Evolutionary conservation across 768 basidiomycete genomes (phyloP).

Genomic region (Tylopilus sp.): DNA sequence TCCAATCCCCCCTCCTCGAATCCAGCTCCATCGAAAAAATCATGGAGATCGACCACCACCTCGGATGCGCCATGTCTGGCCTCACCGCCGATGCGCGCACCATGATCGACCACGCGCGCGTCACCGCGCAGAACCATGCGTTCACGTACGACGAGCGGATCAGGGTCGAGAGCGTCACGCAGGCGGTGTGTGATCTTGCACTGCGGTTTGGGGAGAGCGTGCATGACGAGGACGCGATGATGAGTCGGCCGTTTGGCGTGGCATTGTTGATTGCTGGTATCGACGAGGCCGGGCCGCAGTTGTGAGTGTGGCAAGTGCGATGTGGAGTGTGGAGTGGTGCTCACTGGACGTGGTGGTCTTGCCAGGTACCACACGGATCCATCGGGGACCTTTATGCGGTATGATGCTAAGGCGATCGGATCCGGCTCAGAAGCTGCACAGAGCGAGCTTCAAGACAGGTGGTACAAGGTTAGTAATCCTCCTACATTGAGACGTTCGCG

Average conservation of each 20-base stretch:
- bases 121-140: conserved; percentile 91
- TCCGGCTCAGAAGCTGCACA: conserved; percentile 98
- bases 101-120: conserved; percentile 99
- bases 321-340: neutral
- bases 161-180: conserved; percentile 96
- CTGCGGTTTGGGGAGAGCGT: conserved; percentile 98
- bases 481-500: neutral
- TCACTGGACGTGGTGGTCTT: conserved; percentile 1
- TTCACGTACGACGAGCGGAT: conserved; percentile 98
- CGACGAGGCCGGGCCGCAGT: conserved; percentile 92
- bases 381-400: conserved; percentile 94
- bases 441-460: conserved; percentile 94
- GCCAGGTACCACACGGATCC: conserved; percentile 95
- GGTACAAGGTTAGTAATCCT: conserved; percentile 74
- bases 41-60: conserved; percentile 97
- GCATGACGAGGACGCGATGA: conserved; percentile 97
- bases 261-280: conserved; percentile 96
- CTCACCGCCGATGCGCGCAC: conserved; percentile 97
- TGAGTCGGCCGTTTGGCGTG: conserved; percentile 99
- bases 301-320: conserved; percentile 52
- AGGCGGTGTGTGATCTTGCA: conserved; percentile 97
- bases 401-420: conserved; percentile 98
- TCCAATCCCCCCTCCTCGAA: conserved; percentile 94
- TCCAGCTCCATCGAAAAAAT: conserved; percentile 97
- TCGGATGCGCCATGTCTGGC: conserved; percentile 97